Conservation (phyloP, 192 early-diverging fungal genomes). For the Gryganskiella cystojenkinii region DNA sequence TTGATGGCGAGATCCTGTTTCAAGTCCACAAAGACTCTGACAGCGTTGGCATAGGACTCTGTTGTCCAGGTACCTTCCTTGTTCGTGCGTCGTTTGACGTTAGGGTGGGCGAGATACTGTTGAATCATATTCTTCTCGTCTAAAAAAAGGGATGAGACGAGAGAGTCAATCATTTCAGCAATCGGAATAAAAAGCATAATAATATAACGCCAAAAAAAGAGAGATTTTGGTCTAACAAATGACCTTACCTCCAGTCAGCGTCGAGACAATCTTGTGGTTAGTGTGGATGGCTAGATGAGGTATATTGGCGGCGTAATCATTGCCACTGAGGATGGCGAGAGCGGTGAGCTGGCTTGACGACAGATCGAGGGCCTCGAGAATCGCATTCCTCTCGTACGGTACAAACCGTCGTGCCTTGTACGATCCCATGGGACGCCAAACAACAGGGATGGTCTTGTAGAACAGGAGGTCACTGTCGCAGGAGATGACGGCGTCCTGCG, state of each 20-base stretch:
- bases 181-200: not conserved
- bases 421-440: conserved; percentile 9
- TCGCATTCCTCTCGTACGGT: not conserved
- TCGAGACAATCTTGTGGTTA: conserved; percentile 17
- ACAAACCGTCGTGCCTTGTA: not conserved
- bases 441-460: conserved; percentile 6
- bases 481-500: conserved; percentile 4
- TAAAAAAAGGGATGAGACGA: conserved; percentile 2
- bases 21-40: conserved; percentile 20
- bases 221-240: too few relatives aligned
- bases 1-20: too few relatives aligned
- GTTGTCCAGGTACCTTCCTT: conserved; percentile 2
- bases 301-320: conserved; percentile 27
- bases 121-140: not conserved
- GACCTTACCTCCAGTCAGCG: conserved; percentile 8
- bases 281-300: conserved; percentile 12
- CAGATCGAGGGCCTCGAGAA: conserved; percentile 4
- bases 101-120: not conserved
- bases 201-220: conserved; percentile 1
- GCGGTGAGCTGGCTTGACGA: not conserved
- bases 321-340: conserved; percentile 27
- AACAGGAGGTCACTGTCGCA: conserved; percentile 2
- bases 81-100: not conserved
- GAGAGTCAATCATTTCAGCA: conserved; percentile 2
- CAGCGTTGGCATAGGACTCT: conserved; percentile 3